These are phyloP conservation scores for Microthlaspi erraticum DNA, from an alignment of 345 rosid species.

Conservation along the genomic window DNA sequence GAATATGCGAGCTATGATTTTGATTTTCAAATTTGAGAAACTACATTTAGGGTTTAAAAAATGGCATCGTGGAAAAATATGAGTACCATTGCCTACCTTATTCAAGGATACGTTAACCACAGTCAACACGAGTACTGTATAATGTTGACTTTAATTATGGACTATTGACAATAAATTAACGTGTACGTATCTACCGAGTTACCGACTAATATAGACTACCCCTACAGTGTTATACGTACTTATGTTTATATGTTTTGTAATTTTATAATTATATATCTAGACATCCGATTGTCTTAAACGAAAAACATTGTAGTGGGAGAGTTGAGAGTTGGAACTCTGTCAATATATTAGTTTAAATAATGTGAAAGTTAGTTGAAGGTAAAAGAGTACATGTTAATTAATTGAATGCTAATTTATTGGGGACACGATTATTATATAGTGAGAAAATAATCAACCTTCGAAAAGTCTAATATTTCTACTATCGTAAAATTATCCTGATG, in stretches of 20 bases:
- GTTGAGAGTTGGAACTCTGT: no score
- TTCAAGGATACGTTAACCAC: constrained; percentile 10
- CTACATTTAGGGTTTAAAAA: neutral
- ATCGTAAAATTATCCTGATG: constrained; percentile 6
- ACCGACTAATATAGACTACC: no score
- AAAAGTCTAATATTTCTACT: neutral
- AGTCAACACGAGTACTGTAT: constrained; percentile 34
- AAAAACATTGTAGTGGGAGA: no score
- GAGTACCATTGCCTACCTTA: constrained; percentile 13
- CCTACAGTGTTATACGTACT: no score
- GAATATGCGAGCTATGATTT: neutral
- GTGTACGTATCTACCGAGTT: constrained; percentile 32
- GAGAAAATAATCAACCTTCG: neutral
- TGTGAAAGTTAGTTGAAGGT: neutral
- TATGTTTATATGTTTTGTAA: neutral
- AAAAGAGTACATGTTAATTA: constrained; percentile 4
- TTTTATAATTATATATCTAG: neutral
- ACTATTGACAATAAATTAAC: constrained; percentile 30
- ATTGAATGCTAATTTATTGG: neutral
- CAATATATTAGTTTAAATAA: neutral
- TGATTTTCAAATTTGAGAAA: neutral
- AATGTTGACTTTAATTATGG: constrained; percentile 22
- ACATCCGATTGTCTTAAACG: no score
- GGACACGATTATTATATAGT: constrained; percentile 27
- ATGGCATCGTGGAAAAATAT: constrained; percentile 20